These are phyloP conservation scores for Sugiyamaella smithiae DNA, from an alignment of 805 yeast genomes.

Conservation along the genomic window DNA sequence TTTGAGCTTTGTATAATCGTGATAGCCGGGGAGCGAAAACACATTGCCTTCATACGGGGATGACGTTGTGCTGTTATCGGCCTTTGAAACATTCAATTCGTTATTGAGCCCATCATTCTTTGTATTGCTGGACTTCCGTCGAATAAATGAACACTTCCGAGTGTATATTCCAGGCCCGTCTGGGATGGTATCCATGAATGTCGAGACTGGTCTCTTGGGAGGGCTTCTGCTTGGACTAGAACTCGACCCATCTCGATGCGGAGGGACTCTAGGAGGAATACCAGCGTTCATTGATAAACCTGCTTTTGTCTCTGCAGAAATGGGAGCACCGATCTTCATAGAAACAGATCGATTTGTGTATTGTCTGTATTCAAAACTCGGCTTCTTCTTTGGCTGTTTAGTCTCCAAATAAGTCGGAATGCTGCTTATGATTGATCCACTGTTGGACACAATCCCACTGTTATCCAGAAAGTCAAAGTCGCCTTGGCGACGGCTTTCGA, in stretches of 20 bases:
- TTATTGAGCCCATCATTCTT: neutral
- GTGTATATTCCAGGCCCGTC: slow-evolving; percentile 11
- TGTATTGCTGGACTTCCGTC: neutral
- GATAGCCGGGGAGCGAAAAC: slow-evolving; percentile 24
- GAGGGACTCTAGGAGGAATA: slow-evolving; percentile 29
- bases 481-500: neutral
- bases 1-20: slow-evolving; percentile 17
- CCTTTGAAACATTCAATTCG: too few relatives aligned
- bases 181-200: neutral
- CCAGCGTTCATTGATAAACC: slow-evolving; percentile 23
- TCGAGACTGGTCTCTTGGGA: neutral
- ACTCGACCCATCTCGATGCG: slow-evolving; percentile 19
- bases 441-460: neutral
- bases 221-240: neutral
- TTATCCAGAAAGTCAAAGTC: slow-evolving; percentile 6
- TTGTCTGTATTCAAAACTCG: slow-evolving; percentile 15
- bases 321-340: neutral
- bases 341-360: neutral
- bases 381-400: slow-evolving; percentile 14
- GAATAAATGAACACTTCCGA: slow-evolving; percentile 20
- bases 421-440: neutral
- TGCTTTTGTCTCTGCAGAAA: neutral
- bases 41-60: neutral
- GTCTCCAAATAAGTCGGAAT: neutral
- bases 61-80: too few relatives aligned